Evolutionary conservation across 169 alveolate genomes (phyloP), one percentile per base, ranked within the genome.

Genomic region (Babesia gibsoni): DNA sequence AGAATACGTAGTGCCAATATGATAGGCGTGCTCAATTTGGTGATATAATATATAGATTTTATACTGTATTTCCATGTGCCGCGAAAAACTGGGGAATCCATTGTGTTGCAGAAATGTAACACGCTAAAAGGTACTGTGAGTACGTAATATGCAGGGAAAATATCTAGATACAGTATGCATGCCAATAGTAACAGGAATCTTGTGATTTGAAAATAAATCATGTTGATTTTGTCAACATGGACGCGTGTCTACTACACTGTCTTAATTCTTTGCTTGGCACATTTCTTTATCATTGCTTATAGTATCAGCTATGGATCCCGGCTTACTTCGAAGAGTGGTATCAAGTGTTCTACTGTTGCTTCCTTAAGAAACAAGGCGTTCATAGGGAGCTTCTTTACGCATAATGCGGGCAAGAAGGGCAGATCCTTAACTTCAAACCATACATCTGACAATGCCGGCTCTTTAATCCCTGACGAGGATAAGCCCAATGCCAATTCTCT

Each of bases 141-240:
- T n/a, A n/a, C n/a, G n/a, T n/a, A n/a, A n/a, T n/a, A n/a, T n/a
- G n/a, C n/a, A n/a, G n/a, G n/a, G n/a, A n/a, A n/a, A n/a, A n/a
- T n/a, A n/a, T n/a, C n/a, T n/a, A n/a, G n/a, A n/a, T n/a, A n/a
- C n/a, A n/a, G n/a, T n/a, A n/a, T n/a, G n/a, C n/a, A n/a, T n/a
- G n/a, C n/a, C n/a, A n/a, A n/a, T n/a, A n/a, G n/a, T n/a, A n/a
- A n/a, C n/a, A n/a, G n/a, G n/a, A n/a, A n/a, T n/a, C n/a, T n/a
- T n/a, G n/a, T n/a, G n/a, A n/a, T n/a, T n/a, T n/a, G n/a, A n/a
- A n/a, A n/a, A n/a, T n/a, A n/a, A n/a, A n/a, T n/a, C 32, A 59
- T 59, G 56, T 8, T 59, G 70, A 25, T 23, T 10, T 14, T 43
- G 8, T 59, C 57, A 43, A 20, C 54, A 59, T 59, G 58, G 70